Evolutionary conservation across 129 eudicot species (phyloP), one percentile per base, ranked within the genome.

Genomic region (Oenanthe sinensis): DNA sequence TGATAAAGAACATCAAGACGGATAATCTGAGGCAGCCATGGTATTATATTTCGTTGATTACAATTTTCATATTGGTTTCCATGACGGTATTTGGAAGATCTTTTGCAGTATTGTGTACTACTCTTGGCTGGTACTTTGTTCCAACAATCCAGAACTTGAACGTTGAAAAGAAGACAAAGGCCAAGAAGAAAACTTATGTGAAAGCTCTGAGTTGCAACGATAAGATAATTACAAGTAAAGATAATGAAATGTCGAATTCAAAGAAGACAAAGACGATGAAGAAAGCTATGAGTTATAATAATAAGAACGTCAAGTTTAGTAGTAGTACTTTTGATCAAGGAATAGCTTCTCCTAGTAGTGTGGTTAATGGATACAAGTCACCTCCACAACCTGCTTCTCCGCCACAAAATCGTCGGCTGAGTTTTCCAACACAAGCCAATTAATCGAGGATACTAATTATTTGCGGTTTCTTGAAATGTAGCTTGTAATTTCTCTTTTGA

Each of bases 111-210:
- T 30, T 89, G 24, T 87, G 88, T 28, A 84, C 85, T 14, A 83
- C 91, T 26, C 2, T 85, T 12, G 84, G 89, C 47, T 89, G 89
- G 91, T 89, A 89, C 77, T 48, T 84, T 37, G 81, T 89, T 54
- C 94, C 94, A 19, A 78, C 80, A 1, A 24, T 87, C 43, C 71
- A 30, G n/a, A 45, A 13, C 16, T 5, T 17, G 17, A 42, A 43
- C 15, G 16, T 24, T 10, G 77, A 52, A 17, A 72, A 81, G 77
- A 87, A 81, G 54, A 39, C 74, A 9, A 81, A 79, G 52, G 80
- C 43, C 50, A 76, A 58, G 71, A 81, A 79, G 84, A 77, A 82
- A 77, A 82, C 60, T 30, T 68, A 77, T 15, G 65, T 16, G 26
- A 71, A 76, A 71, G 74, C 63, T 70, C 30, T 44, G 39, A 73